These are phyloP conservation scores for Globisporangium canariense DNA, from an alignment of 352 stramenopile species.

Conservation along the genomic window DNA sequence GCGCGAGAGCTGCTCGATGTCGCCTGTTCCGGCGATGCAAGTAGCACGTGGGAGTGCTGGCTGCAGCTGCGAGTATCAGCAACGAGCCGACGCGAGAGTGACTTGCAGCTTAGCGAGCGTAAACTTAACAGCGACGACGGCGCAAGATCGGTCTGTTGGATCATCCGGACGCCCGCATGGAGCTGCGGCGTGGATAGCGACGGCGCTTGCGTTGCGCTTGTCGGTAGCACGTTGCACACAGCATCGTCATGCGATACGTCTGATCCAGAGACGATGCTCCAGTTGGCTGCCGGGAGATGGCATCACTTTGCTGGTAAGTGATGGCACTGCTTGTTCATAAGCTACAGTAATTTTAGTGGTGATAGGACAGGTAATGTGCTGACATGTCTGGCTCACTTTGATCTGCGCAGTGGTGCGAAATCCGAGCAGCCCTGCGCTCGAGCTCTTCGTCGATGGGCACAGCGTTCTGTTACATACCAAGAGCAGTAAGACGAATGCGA, in stretches of 20 bases:
- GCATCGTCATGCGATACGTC: too few relatives aligned
- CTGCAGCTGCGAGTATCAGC: constrained; percentile 25
- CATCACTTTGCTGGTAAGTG: constrained; percentile 20
- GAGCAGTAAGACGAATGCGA: not conserved
- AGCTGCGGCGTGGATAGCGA: constrained; percentile 20
- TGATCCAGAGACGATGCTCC: not conserved
- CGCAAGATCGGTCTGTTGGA: constrained; percentile 20
- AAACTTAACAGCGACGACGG: not conserved
- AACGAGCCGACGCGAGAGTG: not conserved
- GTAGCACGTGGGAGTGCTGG: constrained; percentile 33
- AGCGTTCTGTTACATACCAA: not conserved
- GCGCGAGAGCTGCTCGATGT: constrained; percentile 5
- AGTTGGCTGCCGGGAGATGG: constrained; percentile 4
- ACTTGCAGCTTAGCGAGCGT: not conserved
- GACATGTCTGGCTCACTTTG: not conserved
- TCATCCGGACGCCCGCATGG: constrained; percentile 27
- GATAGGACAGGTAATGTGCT: not conserved
- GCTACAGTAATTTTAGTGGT: too few relatives aligned
- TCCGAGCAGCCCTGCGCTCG: not conserved
- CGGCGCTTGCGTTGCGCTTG: constrained; percentile 9
- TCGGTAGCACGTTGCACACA: not conserved
- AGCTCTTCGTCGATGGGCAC: constrained; percentile 9
- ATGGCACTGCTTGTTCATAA: not conserved
- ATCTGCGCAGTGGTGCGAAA: not conserved
- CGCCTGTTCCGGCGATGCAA: not conserved